A percentile compares a stretch with the other conserved stretches of the same genome.
These are phyloP conservation scores for Panus rudis DNA, from an alignment of 768 basidiomycete genomes.

Conservation along the genomic window DNA sequence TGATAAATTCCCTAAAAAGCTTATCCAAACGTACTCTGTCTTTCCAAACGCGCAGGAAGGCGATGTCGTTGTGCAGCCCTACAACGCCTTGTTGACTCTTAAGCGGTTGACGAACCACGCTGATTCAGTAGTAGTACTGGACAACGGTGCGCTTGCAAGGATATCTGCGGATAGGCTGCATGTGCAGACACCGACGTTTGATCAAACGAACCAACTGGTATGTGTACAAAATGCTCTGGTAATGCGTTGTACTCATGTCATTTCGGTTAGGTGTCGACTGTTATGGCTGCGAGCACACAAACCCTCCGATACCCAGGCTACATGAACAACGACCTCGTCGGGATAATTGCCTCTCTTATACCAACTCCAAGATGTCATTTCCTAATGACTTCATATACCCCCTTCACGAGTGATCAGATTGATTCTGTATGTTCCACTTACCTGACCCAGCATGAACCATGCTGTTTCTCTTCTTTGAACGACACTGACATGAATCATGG, in stretches of 20 bases:
- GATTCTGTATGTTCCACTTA: constrained; percentile 80
- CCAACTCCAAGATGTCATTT: constrained; percentile 97
- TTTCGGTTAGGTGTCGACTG: constrained; percentile 74
- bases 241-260: not conserved
- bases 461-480: no score
- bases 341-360: constrained; percentile 93
- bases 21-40: constrained; percentile 98
- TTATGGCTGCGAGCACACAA: constrained; percentile 96
- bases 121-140: constrained; percentile 94
- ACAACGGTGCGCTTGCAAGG: constrained; percentile 88
- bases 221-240: constrained; percentile 15
- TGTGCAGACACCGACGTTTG: constrained; percentile 79
- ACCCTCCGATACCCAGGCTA: constrained; percentile 96
- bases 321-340: constrained; percentile 99
- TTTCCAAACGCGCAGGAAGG: constrained; percentile 92
- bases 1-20: constrained; percentile 97
- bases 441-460: not conserved
- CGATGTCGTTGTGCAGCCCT: constrained; percentile 98
- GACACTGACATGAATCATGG: not conserved
- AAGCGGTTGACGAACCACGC: constrained; percentile 95
- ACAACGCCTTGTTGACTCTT: constrained; percentile 89
- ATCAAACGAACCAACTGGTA: constrained; percentile 89
- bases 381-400: constrained; percentile 98
- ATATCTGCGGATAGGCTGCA: constrained; percentile 92
- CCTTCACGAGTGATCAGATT: constrained; percentile 94